Percentiles rank a stretch among this genome's conserved stretches.
Conservation (phyloP, 176 grass and related monocot genomes). For the Eleusine indica region DNA sequence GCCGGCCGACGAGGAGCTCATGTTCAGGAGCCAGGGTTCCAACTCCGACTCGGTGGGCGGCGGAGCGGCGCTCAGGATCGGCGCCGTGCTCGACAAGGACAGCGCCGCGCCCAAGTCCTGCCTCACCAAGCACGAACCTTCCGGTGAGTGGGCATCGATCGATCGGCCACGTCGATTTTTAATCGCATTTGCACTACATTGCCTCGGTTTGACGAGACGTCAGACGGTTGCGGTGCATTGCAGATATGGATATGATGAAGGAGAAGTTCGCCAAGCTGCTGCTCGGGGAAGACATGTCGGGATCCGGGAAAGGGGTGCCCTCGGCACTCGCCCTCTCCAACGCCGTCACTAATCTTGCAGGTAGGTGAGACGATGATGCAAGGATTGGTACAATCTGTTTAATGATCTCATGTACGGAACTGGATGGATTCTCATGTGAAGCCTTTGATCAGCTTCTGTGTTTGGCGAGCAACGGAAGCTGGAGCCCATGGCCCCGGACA, state of each 20-base stretch:
- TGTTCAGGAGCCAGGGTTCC: constrained; percentile 28
- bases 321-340: constrained; percentile 82
- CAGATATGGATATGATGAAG: constrained; percentile 80
- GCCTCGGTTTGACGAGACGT: constrained; percentile 35
- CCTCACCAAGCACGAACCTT: constrained; percentile 26
- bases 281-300: constrained; percentile 91
- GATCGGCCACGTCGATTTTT: background rate
- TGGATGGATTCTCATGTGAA: background rate
- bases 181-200: background rate
- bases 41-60: background rate
- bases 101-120: constrained; percentile 20
- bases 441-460: constrained; percentile 58
- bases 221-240: constrained; percentile 38
- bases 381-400: background rate
- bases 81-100: constrained; percentile 28
- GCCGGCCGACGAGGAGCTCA: constrained; percentile 21
- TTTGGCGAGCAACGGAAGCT: constrained; percentile 85
- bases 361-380: constrained; percentile 50
- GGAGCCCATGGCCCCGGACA: constrained; percentile 77
- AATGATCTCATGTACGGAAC: background rate
- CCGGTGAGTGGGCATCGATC: constrained; percentile 42
- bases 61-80: background rate
- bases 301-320: constrained; percentile 82
- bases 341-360: constrained; percentile 91
- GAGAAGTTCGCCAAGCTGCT: constrained; percentile 83